Conservation (phyloP, 805 yeast genomes). For the Torulaspora maleeae region DNA sequence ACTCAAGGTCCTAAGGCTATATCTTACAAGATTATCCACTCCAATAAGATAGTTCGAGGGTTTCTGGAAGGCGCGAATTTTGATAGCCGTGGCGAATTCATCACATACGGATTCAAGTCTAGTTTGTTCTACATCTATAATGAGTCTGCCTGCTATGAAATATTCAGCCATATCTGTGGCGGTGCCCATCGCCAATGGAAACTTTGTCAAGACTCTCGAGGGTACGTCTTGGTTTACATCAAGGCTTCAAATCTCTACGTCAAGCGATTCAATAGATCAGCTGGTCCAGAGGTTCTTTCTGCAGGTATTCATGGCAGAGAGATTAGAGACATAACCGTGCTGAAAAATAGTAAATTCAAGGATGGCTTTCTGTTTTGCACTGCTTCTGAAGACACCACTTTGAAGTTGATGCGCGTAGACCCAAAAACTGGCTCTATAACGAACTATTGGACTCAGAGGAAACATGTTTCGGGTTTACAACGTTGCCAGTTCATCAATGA, state of each 20-base stretch:
- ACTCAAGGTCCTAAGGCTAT: slow-evolving; percentile 6
- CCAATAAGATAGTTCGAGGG: slow-evolving; percentile 67
- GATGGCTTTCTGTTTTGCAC: slow-evolving; percentile 50
- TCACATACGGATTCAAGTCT: slow-evolving; percentile 79
- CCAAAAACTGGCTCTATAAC: slow-evolving; percentile 40
- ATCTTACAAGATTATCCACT: slow-evolving; percentile 38
- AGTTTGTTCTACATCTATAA: slow-evolving; percentile 76
- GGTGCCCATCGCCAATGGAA: slow-evolving; percentile 89
- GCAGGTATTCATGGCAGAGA: slow-evolving; percentile 91
- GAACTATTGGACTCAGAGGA: slow-evolving; percentile 59
- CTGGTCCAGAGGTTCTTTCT: slow-evolving; percentile 37
- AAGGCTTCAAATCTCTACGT: slow-evolving; percentile 49
- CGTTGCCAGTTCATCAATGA: slow-evolving; percentile 57
- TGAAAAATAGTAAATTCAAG: slow-evolving; percentile 31
- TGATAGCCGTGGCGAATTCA: slow-evolving; percentile 42
- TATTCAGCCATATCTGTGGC: slow-evolving; percentile 72
- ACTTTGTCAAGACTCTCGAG: slow-evolving; percentile 31
- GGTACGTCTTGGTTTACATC: slow-evolving; percentile 52
- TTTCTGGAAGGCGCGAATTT: slow-evolving; percentile 71
- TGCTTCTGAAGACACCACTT: slow-evolving; percentile 86
- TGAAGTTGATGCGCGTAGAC: slow-evolving; percentile 48
- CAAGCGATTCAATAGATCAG: slow-evolving; percentile 31
- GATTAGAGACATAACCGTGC: slow-evolving; percentile 66
- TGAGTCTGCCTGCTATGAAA: slow-evolving; percentile 68
- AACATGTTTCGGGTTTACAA: slow-evolving; percentile 88